Conservation (phyloP, 2,329 filamentous ascomycete species). For the Cryphonectria parasitica region DNA sequence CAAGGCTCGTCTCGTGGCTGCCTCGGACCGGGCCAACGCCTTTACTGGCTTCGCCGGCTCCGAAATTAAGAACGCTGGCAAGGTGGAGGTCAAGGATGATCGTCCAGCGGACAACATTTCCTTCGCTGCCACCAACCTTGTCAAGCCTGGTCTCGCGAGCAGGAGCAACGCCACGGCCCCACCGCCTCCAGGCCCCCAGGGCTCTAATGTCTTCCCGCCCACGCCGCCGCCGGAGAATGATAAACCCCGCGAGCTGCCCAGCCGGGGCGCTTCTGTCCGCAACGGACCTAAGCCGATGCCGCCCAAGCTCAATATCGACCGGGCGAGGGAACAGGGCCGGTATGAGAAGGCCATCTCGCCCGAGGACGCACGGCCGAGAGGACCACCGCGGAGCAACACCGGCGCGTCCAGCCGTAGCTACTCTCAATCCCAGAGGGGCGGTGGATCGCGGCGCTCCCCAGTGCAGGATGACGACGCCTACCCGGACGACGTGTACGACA, state of each 20-base stretch:
- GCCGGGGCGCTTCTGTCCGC: constrained; percentile 63
- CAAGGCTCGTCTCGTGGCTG: constrained; percentile 90
- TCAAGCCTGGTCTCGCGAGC: constrained; percentile 81
- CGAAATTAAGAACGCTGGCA: constrained; percentile 73
- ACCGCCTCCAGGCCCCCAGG: constrained; percentile 52
- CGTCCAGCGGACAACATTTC: constrained; percentile 83
- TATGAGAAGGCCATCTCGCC: constrained; percentile 59
- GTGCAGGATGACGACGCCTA: constrained; percentile 65
- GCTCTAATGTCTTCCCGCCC: constrained; percentile 88
- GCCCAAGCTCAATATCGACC: constrained; percentile 66
- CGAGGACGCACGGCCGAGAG: constrained; percentile 43
- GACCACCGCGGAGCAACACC: constrained; percentile 50
- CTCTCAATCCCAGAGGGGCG: constrained; percentile 42
- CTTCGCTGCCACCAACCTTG: constrained; percentile 89
- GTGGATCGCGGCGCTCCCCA: constrained; percentile 38
- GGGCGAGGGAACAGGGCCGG: constrained; percentile 54
- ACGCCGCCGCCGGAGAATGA: constrained; percentile 95
- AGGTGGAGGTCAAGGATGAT: constrained; percentile 70
- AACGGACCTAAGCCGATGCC: constrained; percentile 64
- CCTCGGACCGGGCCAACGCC: constrained; percentile 77
- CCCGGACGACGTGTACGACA: constrained; percentile 71
- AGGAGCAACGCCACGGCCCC: constrained; percentile 60
- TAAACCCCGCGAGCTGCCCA: constrained; percentile 51
- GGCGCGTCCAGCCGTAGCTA: constrained; percentile 49
- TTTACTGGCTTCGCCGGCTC: constrained; percentile 82